Base-by-base conservation (phyloP, 139 green algal species). In the Chlorella sp. region DNA sequence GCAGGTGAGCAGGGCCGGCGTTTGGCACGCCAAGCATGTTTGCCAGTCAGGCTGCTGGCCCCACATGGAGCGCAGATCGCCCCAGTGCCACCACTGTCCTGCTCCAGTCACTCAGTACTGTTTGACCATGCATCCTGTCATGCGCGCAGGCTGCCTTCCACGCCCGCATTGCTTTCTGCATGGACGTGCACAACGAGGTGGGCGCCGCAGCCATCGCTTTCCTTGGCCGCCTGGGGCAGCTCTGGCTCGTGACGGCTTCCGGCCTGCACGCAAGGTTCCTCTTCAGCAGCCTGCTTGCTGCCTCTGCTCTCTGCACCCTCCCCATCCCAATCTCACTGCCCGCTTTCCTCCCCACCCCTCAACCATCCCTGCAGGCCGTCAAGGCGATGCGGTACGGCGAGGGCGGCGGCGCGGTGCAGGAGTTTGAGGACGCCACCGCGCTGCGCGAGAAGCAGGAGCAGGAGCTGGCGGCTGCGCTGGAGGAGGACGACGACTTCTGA, bases 131-230 rank as follows among this genome's bases (percentile, higher is more conserved):
- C 51, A 51, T 9, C 51, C 12, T 60, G 2, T 18, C 15, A 23
- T 21, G 51, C 21, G 51, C 51, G 51, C 51, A 87, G 81, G 90
- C 90, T 28, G 96, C 96, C 5, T 99, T 99, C 93, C 96, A 99
- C 85, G 95, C 94, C 12, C 95, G 97, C 86, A 95, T 97, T 25
- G 94, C 95, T 17, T 99, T 99, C 91, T 99, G 97, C 94, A 89
- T 99, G 57, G 95, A 99, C 90, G 90, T 98, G 36, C 96, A 99
- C 89, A 99, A 99, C 86, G 97, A 99, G 92, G 96, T 94, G 16
- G 60, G 91, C 30, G 51, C 11, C 13, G 51, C 51, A 21, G 12
- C 11, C 13, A 60, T 2, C 2, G 51, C 44, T 55, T 60, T 20
- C 11, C 15, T 60, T 15, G 21, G 44, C 44, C 44, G 44, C 7